Conservation (phyloP, 805 yeast genomes). For the Cyberlindnera petersonii region DNA sequence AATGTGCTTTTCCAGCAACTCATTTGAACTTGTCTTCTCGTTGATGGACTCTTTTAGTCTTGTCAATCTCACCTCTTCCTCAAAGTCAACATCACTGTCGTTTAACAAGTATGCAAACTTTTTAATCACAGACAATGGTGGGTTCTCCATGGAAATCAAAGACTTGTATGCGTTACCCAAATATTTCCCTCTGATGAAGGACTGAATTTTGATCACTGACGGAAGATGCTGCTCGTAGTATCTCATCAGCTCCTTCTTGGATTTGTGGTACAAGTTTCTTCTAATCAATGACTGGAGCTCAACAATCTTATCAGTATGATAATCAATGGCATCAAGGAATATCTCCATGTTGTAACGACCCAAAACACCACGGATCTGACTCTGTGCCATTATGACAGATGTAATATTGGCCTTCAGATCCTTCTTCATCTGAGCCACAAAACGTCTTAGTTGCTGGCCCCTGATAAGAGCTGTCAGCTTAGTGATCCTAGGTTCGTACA, state of each 20-base stretch:
- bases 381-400: conserved; percentile 45
- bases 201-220: conserved; percentile 71
- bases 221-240: conserved; percentile 54
- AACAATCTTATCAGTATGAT: conserved; percentile 36
- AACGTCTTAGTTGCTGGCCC: conserved; percentile 34
- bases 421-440: conserved; percentile 10
- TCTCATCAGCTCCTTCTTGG: conserved; percentile 31
- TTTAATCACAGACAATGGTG: conserved; percentile 72
- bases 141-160: conserved; percentile 64
- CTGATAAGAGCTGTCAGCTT: conserved; percentile 38
- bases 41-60: conserved; percentile 64
- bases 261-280: conserved; percentile 42
- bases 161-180: conserved; percentile 72
- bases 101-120: conserved; percentile 73
- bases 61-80: conserved; percentile 67
- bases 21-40: conserved; percentile 66
- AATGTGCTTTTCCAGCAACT: conserved; percentile 65
- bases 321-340: conserved; percentile 49
- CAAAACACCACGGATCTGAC: conserved; percentile 59
- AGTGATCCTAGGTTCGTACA: conserved; percentile 24
- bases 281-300: conserved; percentile 53
- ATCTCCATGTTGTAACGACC: conserved; percentile 54
- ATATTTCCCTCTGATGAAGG: conserved; percentile 60
- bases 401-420: neutral
- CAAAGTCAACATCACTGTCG: conserved; percentile 69